Evolutionary conservation across 2,329 filamentous ascomycete species (phyloP).

Genomic region (Verticillium nubilum): DNA sequence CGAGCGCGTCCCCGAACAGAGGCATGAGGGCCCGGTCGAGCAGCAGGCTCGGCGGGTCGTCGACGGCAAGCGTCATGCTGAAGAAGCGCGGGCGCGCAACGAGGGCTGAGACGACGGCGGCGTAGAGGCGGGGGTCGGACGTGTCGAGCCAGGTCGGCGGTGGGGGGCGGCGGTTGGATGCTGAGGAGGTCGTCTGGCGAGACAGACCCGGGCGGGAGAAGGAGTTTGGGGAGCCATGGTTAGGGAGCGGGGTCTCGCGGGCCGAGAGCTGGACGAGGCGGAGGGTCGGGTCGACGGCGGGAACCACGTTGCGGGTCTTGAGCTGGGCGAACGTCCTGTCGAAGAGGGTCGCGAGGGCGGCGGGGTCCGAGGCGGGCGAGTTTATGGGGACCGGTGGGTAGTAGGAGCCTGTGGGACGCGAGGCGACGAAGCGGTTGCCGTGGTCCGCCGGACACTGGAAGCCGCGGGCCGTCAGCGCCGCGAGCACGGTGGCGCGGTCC

Average conservation of each 20-base stretch:
- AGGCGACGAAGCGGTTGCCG: slow-evolving; percentile 57
- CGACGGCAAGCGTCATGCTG: slow-evolving; percentile 66
- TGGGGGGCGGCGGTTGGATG: slow-evolving; percentile 25
- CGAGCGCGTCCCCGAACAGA: slow-evolving; percentile 66
- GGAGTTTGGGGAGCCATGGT: slow-evolving; percentile 3
- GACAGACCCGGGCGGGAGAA: neutral
- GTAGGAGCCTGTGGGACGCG: slow-evolving; percentile 26
- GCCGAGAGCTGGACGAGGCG: slow-evolving; percentile 80
- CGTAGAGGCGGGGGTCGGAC: slow-evolving; percentile 59
- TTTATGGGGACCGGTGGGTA: slow-evolving; percentile 64
- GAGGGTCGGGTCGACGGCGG: slow-evolving; percentile 62
- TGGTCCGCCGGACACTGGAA: slow-evolving; percentile 69
- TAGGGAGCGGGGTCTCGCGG: slow-evolving; percentile 32
- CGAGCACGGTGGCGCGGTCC: slow-evolving; percentile 67
- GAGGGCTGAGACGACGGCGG: slow-evolving; percentile 56
- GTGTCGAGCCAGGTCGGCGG: slow-evolving; percentile 48
- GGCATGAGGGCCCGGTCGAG: slow-evolving; percentile 63
- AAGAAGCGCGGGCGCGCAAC: slow-evolving; percentile 62
- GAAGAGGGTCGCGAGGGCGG: slow-evolving; percentile 74
- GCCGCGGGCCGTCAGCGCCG: slow-evolving; percentile 70
- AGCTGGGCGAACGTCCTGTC: slow-evolving; percentile 77
- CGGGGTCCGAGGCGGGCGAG: neutral
- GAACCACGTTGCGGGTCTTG: slow-evolving; percentile 68
- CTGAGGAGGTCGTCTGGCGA: slow-evolving; percentile 18
- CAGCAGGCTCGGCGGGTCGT: slow-evolving; percentile 68